Evolutionary conservation across 2,329 filamentous ascomycete species (phyloP), one percentile per base, ranked within the genome.

Genomic region (Talaromyces marneffei): DNA sequence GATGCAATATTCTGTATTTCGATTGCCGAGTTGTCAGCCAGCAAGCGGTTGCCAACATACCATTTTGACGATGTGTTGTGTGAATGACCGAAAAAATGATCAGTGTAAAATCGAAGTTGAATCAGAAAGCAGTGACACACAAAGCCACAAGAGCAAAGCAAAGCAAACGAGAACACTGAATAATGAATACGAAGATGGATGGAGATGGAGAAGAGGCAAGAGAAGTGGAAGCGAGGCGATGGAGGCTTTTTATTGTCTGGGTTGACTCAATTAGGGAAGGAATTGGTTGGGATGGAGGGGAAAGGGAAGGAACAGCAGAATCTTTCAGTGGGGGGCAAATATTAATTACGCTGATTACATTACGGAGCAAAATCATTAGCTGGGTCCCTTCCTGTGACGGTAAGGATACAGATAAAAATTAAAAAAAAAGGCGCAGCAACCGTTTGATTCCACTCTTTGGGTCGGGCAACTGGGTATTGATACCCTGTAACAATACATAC

Each of bases 41-140:
- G n/a, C n/a, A n/a, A n/a, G n/a, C n/a, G n/a, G n/a, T n/a, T n/a
- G n/a, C n/a, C n/a, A 18, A 59, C 62, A 27, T 56, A 64, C 62
- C 62, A 64, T 64, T 37, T 50, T 60, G 62, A 62, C 29, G 20
- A 44, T 59, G 60, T 60, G 55, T 48, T 58, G 46, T 56, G 53
- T 39, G 58, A 53, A 37, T 48, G 35, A 46, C 31, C 50, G 37
- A 23, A 55, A 57, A 56, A 33, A 25, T 46, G 42, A 40, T 23
- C 25, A 42, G 33, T 33, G 27, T 31, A 50, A 9, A 46, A 29
- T 48, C 16, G n/a, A 52, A 39, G n/a, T n/a, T n/a, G n/a, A n/a
- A n/a, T n/a, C n/a, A n/a, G 55, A 31, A 57, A 62, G 50, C 16
- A 7, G 40, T 42, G 20, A 25, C 18, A 53, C 33, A 54, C 52